Base-by-base conservation (phyloP, 2,329 filamentous ascomycete species). In the Dactylellina drechsleri region DNA sequence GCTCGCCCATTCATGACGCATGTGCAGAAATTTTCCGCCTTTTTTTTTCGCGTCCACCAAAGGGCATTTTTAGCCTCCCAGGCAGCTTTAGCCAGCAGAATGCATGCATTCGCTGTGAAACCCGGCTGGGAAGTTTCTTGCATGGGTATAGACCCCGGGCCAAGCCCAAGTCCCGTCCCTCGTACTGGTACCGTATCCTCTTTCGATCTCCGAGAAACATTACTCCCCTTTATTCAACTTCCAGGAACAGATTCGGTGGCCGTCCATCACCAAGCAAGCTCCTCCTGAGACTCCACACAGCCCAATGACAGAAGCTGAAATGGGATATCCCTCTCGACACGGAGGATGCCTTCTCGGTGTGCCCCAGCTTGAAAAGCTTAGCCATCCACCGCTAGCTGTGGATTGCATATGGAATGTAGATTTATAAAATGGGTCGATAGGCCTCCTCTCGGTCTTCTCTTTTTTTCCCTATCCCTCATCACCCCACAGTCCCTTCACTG, bases 351-450 rank as follows among this genome's bases (percentile, higher is more conserved):
- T 59, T 61, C 36, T 23, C 36, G 41, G 36, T 47, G 43, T 10
- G 45, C 54, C 36, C 70, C 54, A 40, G 70, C 57, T 13, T 54
- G 71, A 75, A 73, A 75, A 75, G 71, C 71, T 75, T 75, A 68
- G 71, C 64, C 15, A 62, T 75, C 50, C 41, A 52, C 64, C 28
- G 52, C 26, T 7, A 28, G 26, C 26, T 4, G 26, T 7, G 7
- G 62, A 62, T 61, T 53, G 58, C 64, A 58, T 49, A 57, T 61
- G 70, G 70, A 74, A 74, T 74, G 62, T 62, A 75, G 58, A 62
- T 75, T 75, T 75, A 75, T 75, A 75, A 64, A 75, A 67, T 67
- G 71, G 71, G 43, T 65, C 71, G 71, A 60, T 43, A 58, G 58
- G 71, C 71, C 71, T 68, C 71, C 66, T 75, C 58, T 68, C 53